These are phyloP conservation scores for Cicer judaicum DNA, from an alignment of 306 rosid genomes.

Conservation along the genomic window DNA sequence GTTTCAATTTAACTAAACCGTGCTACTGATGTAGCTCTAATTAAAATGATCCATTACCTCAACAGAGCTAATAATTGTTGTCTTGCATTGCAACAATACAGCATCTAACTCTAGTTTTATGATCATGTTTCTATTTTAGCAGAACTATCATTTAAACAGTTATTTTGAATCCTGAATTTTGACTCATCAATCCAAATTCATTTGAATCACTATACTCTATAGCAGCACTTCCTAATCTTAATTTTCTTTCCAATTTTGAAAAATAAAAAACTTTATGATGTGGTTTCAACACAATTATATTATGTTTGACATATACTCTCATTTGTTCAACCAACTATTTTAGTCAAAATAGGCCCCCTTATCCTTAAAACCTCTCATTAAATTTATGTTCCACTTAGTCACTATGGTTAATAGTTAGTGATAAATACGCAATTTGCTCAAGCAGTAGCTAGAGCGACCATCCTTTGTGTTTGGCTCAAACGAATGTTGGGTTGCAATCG, in stretches of 20 bases:
- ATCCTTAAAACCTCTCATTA: slow-evolving; percentile 31
- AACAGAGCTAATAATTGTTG: slow-evolving; percentile 58
- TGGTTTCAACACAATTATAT: slow-evolving; percentile 49
- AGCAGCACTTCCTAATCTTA: slow-evolving; percentile 31
- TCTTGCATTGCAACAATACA: slow-evolving; percentile 57
- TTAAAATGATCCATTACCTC: slow-evolving; percentile 52
- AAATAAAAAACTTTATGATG: slow-evolving; percentile 40
- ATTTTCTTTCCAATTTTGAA: slow-evolving; percentile 43
- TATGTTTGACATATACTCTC: slow-evolving; percentile 47
- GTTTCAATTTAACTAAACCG: slow-evolving; percentile 35
- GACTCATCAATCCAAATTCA: slow-evolving; percentile 52
- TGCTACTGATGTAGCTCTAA: slow-evolving; percentile 44
- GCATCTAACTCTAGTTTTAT: slow-evolving; percentile 59
- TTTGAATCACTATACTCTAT: slow-evolving; percentile 42
- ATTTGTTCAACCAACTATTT: slow-evolving; percentile 40
- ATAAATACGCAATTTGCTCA: too few relatives aligned
- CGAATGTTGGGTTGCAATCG: too few relatives aligned
- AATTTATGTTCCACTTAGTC: background rate
- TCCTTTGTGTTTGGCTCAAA: too few relatives aligned
- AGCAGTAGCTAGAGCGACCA: too few relatives aligned
- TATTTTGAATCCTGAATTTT: slow-evolving; percentile 57
- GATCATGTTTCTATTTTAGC: slow-evolving; percentile 69
- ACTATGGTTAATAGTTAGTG: too few relatives aligned
- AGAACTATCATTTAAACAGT: slow-evolving; percentile 59
- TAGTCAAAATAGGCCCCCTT: slow-evolving; percentile 44